Conservation (phyloP, 306 rosid species). For the Betula pendula region DNA sequence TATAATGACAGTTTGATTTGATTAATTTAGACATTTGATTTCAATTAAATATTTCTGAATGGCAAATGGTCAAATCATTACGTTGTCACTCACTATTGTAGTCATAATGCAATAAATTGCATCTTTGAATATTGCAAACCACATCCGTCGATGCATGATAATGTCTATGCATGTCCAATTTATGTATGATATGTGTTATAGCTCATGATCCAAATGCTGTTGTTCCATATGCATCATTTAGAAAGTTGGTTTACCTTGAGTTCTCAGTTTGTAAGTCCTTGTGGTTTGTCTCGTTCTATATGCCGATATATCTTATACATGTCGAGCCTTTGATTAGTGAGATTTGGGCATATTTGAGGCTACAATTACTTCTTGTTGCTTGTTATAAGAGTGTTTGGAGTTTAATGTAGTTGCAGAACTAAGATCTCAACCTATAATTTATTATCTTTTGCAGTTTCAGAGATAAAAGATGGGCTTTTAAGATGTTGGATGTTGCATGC, state of each 20-base stretch:
- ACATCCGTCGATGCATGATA: background rate
- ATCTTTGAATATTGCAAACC: background rate
- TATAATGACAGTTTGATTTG: background rate
- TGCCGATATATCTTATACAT: background rate
- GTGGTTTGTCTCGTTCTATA: background rate
- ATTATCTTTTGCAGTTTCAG: slow-evolving; percentile 2
- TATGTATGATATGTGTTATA: background rate
- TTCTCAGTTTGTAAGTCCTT: background rate
- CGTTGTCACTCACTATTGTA: background rate
- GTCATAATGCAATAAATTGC: background rate
- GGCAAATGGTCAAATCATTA: background rate
- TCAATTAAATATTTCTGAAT: background rate
- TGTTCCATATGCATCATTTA: background rate
- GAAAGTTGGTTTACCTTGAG: background rate
- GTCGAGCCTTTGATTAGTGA: background rate
- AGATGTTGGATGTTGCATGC: background rate
- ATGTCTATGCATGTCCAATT: background rate
- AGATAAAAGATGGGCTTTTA: background rate
- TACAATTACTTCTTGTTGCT: background rate
- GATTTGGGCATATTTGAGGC: background rate
- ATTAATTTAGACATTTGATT: background rate
- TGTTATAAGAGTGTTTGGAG: background rate
- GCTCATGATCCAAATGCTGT: background rate
- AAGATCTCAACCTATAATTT: background rate
- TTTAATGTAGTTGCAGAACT: background rate